Evolutionary conservation across 2,329 filamentous ascomycete genomes (phyloP), one percentile per base, ranked within the genome.

Genomic region (Dactylellina drechsleri): DNA sequence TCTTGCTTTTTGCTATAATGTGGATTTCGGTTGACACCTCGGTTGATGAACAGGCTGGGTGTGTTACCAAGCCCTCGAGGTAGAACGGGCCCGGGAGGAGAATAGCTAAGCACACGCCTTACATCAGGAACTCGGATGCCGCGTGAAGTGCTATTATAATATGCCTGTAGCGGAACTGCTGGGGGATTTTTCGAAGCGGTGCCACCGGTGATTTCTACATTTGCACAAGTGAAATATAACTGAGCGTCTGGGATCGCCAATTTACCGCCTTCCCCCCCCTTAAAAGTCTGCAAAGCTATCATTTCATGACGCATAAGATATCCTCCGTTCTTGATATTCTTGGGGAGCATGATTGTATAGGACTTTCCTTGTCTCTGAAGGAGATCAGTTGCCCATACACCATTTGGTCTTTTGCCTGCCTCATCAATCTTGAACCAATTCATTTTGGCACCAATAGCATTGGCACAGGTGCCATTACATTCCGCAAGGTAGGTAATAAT

Each of bases 281-380:
- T 43, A 5, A 43, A n/a, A 6, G 10, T 43, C 40, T 12, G 10
- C 12, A 86, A 79, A 1, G 83, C 86, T 64, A 85, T 83, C 52
- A 83, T 82, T 79, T 87, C 86, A 77, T 87, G 85, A 0, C 86
- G 82, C 28, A 87, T 79, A 28, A 87, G 84, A 76, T 87, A 87
- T 76, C 81, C 79, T n/a, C 82, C 82, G 4, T 81, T 66, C 12
- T 80, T 80, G 49, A 83, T 77, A 20, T 78, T 79, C 20, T 59
- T 66, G 47, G 82, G 82, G 28, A 83, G 80, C 23, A 77, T 81
- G 59, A 80, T 80, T 54, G 82, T 83, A 79, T 82, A 82, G 79
- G 82, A 84, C 81, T 85, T 85, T 78, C 87, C 86, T 78, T 84
- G 83, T 77, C 81, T 77, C 77, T 85, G 85, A 77, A 43, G 40